A percentile compares a stretch with the other conserved stretches of the same genome.
Conservation (phyloP, 345 rosid genomes). For the Hibiscus syriacus region DNA sequence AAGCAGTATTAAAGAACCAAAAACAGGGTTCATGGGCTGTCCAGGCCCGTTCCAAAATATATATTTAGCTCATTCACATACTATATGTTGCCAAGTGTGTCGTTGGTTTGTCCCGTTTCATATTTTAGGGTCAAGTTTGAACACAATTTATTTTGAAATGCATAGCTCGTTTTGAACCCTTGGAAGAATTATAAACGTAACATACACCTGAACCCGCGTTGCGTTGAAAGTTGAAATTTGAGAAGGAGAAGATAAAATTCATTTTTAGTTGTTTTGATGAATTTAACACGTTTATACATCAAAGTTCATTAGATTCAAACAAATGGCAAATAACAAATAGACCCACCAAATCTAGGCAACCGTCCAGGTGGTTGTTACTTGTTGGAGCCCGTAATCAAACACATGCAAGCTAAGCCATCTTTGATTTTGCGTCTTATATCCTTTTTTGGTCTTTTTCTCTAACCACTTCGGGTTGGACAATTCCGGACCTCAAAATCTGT, state of each 20-base stretch:
- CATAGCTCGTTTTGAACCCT: not conserved
- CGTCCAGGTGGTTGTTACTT: not conserved
- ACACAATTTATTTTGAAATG: no score
- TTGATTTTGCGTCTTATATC: not conserved
- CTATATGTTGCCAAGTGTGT: no score
- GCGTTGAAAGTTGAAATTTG: not conserved
- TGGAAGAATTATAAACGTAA: not conserved
- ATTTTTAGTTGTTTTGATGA: not conserved
- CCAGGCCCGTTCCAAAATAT: no score
- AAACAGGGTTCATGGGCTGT: not conserved
- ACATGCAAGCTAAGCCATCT: not conserved
- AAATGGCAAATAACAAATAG: conserved; percentile 10
- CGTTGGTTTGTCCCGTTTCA: no score
- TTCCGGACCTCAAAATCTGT: conserved; percentile 28
- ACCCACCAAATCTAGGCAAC: not conserved
- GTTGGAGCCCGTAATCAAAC: not conserved
- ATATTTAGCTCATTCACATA: no score
- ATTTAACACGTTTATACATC: conserved; percentile 11
- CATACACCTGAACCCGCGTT: not conserved
- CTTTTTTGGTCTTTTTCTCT: no score
- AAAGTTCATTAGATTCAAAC: conserved; percentile 7
- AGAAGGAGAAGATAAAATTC: no score
- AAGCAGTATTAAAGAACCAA: not conserved
- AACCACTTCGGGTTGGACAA: no score
- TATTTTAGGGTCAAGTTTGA: no score